Evolutionary conservation across 2,329 filamentous ascomycete species (phyloP).

Genomic region (Chrysoporthe deuterocubensis): DNA sequence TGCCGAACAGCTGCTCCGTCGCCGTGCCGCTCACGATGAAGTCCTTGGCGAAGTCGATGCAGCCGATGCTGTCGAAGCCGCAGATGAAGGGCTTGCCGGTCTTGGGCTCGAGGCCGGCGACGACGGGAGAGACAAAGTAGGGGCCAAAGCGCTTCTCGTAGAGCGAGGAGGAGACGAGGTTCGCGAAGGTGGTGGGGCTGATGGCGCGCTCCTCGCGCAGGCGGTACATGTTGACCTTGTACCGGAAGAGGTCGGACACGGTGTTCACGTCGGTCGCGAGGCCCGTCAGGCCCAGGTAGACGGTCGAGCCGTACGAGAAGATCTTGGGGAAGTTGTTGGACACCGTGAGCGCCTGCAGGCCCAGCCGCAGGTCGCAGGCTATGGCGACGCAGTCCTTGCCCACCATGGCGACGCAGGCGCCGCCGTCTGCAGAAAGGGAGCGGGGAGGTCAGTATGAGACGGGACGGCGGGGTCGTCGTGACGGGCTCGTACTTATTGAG

Average conservation of each 20-base stretch:
- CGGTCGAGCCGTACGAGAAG: constrained; percentile 88
- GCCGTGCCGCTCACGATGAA: constrained; percentile 98
- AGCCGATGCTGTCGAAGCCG: constrained; percentile 98
- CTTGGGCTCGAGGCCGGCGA: constrained; percentile 93
- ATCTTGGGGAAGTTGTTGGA: constrained; percentile 99
- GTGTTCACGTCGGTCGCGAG: constrained; percentile 95
- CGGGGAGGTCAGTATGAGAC: constrained; percentile 31
- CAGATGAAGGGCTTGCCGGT: constrained; percentile 96
- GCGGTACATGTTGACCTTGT: constrained; percentile 99
- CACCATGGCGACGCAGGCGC: constrained; percentile 97
- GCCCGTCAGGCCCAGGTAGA: constrained; percentile 93
- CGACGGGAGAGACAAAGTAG: constrained; percentile 93
- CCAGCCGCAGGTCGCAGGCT: constrained; percentile 96
- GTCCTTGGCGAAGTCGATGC: constrained; percentile 99
- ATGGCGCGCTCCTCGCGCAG: constrained; percentile 97
- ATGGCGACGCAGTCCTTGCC: constrained; percentile 99
- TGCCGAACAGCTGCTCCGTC: constrained; percentile 97
- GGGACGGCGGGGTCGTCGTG: constrained; percentile 2
- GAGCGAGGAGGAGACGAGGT: constrained; percentile 86
- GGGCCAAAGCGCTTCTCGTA: constrained; percentile 97
- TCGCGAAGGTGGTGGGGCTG: constrained; percentile 91
- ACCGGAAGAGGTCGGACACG: constrained; percentile 95
- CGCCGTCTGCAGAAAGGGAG: constrained; percentile 64
- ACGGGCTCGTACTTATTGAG: constrained; percentile 74
- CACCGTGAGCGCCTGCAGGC: constrained; percentile 93